Conservation (phyloP, 345 rosid species). For the Pseudoturritis turrita region DNA sequence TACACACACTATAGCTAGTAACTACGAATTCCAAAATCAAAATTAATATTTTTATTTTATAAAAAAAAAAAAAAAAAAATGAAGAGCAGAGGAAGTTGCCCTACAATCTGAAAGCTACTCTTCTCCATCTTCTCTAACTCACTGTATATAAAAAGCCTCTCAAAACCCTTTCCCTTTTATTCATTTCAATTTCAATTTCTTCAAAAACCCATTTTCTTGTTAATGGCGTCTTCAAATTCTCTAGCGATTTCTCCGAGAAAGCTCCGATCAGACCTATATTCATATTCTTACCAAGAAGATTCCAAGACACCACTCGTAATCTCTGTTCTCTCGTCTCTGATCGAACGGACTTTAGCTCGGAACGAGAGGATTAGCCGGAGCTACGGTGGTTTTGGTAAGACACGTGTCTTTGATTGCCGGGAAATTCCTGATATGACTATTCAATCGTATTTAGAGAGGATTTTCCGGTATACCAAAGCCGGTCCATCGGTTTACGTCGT, state of each 20-base stretch:
- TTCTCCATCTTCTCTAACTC: constrained; percentile 1
- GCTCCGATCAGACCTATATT: constrained; percentile 80
- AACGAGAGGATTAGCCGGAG: constrained; percentile 57
- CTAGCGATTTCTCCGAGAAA: constrained; percentile 68
- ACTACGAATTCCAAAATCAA: not conserved
- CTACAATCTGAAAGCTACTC: constrained; percentile 16
- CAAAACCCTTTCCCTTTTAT: not conserved
- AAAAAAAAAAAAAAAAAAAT: not conserved
- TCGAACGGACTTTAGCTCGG: constrained; percentile 69
- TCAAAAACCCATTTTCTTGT: not conserved
- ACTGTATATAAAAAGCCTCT: constrained; percentile 21
- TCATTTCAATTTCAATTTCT: not conserved
- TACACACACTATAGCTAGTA: constrained; percentile 23
- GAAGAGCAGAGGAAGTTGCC: constrained; percentile 32
- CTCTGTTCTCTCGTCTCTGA: constrained; percentile 77
- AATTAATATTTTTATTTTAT: not conserved
- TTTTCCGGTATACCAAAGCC: constrained; percentile 72
- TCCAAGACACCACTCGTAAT: constrained; percentile 68
- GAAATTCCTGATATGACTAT: constrained; percentile 83
- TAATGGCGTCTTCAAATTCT: constrained; percentile 40
- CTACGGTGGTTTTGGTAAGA: constrained; percentile 34
- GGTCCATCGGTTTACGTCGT: constrained; percentile 89
- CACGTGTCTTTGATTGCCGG: constrained; percentile 59
- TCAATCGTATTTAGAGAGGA: constrained; percentile 77
- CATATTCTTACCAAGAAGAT: constrained; percentile 57